phyloP scores from a whole-genome alignment of 23 red algal genomes.

The Rhodosorus marinus region DNA sequence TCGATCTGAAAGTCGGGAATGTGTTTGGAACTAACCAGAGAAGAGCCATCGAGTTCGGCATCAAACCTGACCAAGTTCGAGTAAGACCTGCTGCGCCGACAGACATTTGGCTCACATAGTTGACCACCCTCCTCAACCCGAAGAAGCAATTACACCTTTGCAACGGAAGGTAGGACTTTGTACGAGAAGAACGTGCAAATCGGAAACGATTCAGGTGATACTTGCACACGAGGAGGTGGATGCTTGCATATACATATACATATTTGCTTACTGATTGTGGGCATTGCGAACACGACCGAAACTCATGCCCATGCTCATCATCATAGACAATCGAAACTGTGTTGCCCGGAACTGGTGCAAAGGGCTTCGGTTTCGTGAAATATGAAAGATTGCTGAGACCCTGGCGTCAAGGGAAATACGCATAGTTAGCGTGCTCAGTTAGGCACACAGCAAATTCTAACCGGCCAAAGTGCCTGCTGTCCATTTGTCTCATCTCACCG shows the following conservation, averaged over 20 bases:
- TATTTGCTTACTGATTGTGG: no score
- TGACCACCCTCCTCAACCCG: slow-evolving; percentile 62
- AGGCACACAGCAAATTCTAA: background rate
- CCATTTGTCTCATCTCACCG: background rate
- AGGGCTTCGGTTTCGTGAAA: slow-evolving; percentile 15
- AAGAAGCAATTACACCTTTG: slow-evolving; percentile 51
- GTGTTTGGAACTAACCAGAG: no score
- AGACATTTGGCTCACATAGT: slow-evolving; percentile 80
- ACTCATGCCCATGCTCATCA: slow-evolving; percentile 8
- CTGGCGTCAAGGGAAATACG: background rate
- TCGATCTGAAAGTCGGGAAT: no score
- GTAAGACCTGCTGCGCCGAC: slow-evolving; percentile 30
- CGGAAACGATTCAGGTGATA: no score
- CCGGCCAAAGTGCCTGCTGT: background rate
- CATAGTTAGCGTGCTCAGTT: background rate
- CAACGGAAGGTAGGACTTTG: slow-evolving; percentile 14
- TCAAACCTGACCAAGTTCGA: slow-evolving; percentile 68
- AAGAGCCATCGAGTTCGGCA: slow-evolving; percentile 92
- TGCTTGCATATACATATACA: no score
- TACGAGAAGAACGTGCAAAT: no score
- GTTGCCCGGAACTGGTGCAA: slow-evolving; percentile 42
- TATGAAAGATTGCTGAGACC: slow-evolving; percentile 25
- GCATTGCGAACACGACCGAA: slow-evolving; percentile 60
- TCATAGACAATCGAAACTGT: slow-evolving; percentile 65
- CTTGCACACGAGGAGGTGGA: no score